Evolutionary conservation across 345 rosid species (phyloP).

Genomic region (Eucalyptus cloeziana): DNA sequence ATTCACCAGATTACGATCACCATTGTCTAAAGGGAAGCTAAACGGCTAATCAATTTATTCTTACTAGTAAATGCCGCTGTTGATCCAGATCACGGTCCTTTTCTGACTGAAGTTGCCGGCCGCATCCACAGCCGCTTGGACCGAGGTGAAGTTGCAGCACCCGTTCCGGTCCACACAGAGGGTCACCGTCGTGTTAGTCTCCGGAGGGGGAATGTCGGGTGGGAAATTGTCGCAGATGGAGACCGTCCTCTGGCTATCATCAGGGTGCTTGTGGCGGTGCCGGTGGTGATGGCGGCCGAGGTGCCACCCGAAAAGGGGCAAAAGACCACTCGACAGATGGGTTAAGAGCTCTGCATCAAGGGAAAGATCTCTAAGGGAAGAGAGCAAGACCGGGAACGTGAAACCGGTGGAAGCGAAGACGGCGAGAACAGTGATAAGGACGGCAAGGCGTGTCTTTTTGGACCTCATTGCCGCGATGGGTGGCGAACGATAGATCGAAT

Average conservation of each 20-base stretch:
- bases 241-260: constrained; percentile 1
- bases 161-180: constrained; percentile 74
- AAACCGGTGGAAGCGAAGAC: constrained; percentile 18
- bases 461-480: constrained; percentile 6
- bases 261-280: not conserved
- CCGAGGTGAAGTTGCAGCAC: constrained; percentile 77
- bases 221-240: constrained; percentile 74
- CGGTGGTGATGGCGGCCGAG: not conserved
- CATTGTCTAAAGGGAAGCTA: not conserved
- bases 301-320: not conserved
- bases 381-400: not conserved
- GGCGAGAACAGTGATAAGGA: constrained; percentile 27
- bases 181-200: constrained; percentile 46
- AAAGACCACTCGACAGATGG: not conserved
- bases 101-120: constrained; percentile 38
- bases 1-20: not conserved
- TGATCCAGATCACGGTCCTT: constrained; percentile 66
- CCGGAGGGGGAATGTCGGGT: constrained; percentile 47
- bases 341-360: not conserved
- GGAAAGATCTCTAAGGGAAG: not conserved
- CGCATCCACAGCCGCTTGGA: constrained; percentile 73
- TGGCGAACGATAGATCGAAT: not conserved
- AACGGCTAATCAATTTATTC: not conserved
- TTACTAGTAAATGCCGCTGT: constrained; percentile 78
- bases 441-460: constrained; percentile 10